Evolutionary conservation across 257 asterid genomes (phyloP), one percentile per base, ranked within the genome.

Genomic region (Solanum piurae): DNA sequence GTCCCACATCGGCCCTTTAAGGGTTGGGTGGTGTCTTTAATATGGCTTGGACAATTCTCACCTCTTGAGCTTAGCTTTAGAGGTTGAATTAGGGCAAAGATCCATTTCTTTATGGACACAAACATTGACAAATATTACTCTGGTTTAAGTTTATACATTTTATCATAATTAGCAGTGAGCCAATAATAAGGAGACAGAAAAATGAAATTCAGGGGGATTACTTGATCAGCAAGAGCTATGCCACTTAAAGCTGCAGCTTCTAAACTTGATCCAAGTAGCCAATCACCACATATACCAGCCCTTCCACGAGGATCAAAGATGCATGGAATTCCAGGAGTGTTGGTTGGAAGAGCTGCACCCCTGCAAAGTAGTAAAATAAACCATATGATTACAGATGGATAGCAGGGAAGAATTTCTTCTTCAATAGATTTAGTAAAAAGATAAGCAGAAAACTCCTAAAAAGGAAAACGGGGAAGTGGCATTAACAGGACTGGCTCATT

Each of bases 331-430:
- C 93, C 92, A 14, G 99, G 98, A 36, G 97, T 91, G 89, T 95
- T 97, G 9, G 95, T 94, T 21, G 99, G 99, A 86, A 97, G 98
- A 88, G 99, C 99, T 68, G 99, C 98, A 88, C 98, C 99, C 99
- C 99, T 96, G 92, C 86, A 91, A 87, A 72, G 86, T 76, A 44
- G 49, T 77, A 83, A 89, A 89, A 55, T 36, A 69, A 44, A 16
- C 31, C 84, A 76, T 64, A 60, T 82, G 69, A 80, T 1, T 46
- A 46, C 85, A 80, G 6, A 27, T 80, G 1, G 42, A 29, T 49
- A 9, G 6, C 44, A 49, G 69, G 29, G 6, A 80, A 46, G 2
- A 46, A 27, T 49, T 80, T 46, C 7, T 80, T 80, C 38, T 29
- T 23, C 18, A 44, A 5, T 80, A 29, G 66, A 80, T 80, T 80